Percentiles rank a stretch among this genome's conserved stretches.
Conservation (phyloP, 345 rosid genomes). For the Psidium friedrichsthalianum region DNA sequence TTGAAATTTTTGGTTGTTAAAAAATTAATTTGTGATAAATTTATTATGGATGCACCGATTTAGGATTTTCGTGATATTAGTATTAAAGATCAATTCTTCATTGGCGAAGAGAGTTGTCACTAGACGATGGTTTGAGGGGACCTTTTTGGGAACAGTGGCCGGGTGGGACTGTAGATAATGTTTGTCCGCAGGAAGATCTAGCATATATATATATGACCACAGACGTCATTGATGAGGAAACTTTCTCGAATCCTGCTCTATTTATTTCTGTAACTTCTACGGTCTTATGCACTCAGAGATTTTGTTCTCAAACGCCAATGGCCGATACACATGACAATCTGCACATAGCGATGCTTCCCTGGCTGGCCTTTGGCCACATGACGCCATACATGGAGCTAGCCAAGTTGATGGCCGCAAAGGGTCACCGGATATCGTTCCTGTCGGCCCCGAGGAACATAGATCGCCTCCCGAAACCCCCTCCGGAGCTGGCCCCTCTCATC, state of each 20-base stretch:
- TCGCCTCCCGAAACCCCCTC: conserved; percentile 11
- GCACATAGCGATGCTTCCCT: conserved; percentile 12
- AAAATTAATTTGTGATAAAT: too few relatives aligned
- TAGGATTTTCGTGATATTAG: too few relatives aligned
- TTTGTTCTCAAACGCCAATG: background rate
- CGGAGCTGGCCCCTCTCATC: conserved; percentile 1
- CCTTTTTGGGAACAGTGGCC: background rate
- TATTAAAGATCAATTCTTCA: too few relatives aligned
- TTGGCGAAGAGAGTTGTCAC: too few relatives aligned
- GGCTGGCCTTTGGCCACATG: conserved; percentile 24
- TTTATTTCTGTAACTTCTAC: background rate
- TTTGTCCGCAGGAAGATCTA: background rate
- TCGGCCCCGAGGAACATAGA: conserved; percentile 13
- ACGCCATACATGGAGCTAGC: conserved; percentile 16
- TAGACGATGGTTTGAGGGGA: background rate
- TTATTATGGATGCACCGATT: too few relatives aligned
- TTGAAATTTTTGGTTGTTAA: too few relatives aligned
- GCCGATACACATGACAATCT: background rate
- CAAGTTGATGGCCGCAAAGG: conserved; percentile 7
- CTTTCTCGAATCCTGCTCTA: background rate
- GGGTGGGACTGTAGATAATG: background rate
- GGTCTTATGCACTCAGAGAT: background rate
- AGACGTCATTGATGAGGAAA: background rate
- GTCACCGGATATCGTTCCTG: conserved; percentile 9
- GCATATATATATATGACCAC: background rate